phyloP scores from a whole-genome alignment of 2,329 filamentous ascomycete genomes.

The Cercospora sp. region DNA sequence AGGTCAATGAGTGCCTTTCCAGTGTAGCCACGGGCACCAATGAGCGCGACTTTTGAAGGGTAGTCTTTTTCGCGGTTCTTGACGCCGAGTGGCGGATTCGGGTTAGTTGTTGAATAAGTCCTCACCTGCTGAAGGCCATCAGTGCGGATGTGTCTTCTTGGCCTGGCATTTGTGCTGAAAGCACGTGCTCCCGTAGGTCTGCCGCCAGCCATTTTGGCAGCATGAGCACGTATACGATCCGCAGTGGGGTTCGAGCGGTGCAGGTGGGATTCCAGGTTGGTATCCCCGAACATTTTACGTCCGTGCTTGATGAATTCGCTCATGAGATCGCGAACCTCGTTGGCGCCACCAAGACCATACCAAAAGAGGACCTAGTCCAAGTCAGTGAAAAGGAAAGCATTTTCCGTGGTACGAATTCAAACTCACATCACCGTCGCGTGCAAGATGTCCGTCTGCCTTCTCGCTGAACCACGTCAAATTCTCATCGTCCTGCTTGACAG shows the following conservation, averaged over 20 bases:
- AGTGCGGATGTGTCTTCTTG: constrained; percentile 19
- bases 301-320: constrained; percentile 81
- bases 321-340: constrained; percentile 80
- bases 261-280: constrained; percentile 83
- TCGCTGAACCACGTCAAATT: constrained; percentile 98
- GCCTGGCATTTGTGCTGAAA: constrained; percentile 62
- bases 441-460: constrained; percentile 90
- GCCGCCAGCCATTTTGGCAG: constrained; percentile 44
- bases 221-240: constrained; percentile 56
- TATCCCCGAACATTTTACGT: constrained; percentile 82
- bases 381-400: neutral
- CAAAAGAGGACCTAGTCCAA: constrained; percentile 71
- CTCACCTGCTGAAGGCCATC: constrained; percentile 28
- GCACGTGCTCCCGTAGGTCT: constrained; percentile 48
- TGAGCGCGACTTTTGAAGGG: constrained; percentile 78
- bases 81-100: constrained; percentile 84
- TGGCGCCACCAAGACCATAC: constrained; percentile 81
- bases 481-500: constrained; percentile 93
- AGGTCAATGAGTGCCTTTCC: constrained; percentile 87
- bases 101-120: constrained; percentile 66
- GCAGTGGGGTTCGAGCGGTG: constrained; percentile 74
- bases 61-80: constrained; percentile 82
- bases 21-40: constrained; percentile 91
- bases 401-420: neutral
- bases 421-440: constrained; percentile 65